phyloP scores from a whole-genome alignment of 208 protist species.

The Phytomonas sp. region DNA sequence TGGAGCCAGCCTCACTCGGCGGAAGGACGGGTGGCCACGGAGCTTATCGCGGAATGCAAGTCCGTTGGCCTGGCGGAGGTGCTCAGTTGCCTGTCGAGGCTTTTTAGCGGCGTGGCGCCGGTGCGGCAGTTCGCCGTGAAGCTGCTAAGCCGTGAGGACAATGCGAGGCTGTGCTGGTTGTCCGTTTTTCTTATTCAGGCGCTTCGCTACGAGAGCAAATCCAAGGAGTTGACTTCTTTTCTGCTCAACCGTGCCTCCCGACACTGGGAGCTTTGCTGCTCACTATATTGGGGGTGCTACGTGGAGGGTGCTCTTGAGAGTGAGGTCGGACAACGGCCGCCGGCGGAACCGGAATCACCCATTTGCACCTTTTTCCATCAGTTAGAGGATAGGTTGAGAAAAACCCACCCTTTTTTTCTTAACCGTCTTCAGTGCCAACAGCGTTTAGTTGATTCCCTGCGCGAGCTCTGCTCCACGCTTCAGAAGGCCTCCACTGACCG shows the following conservation, averaged over 20 bases:
- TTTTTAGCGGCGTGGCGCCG: slow-evolving; percentile 42
- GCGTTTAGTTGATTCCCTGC: slow-evolving; percentile 32
- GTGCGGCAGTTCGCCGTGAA: slow-evolving; percentile 67
- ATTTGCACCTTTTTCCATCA: slow-evolving; percentile 17
- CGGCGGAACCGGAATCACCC: slow-evolving; percentile 1
- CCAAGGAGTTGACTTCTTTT: slow-evolving; percentile 36
- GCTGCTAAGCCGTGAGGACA: slow-evolving; percentile 32
- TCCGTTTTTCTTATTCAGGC: slow-evolving; percentile 73
- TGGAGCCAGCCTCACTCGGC: slow-evolving; percentile 60
- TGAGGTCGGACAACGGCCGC: slow-evolving; percentile 11
- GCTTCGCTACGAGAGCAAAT: slow-evolving; percentile 57
- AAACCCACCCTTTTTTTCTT: slow-evolving; percentile 34
- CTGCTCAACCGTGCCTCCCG: slow-evolving; percentile 41
- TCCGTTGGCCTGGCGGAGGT: slow-evolving; percentile 50
- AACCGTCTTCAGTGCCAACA: slow-evolving; percentile 42
- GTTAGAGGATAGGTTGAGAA: slow-evolving; percentile 22
- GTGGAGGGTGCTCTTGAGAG: slow-evolving; percentile 40
- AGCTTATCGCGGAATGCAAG: slow-evolving; percentile 59
- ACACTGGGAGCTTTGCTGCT: slow-evolving; percentile 75
- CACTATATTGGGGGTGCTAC: slow-evolving; percentile 52
- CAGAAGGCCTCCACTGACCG: slow-evolving; percentile 32
- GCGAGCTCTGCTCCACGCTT: slow-evolving; percentile 24
- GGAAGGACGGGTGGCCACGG: slow-evolving; percentile 61
- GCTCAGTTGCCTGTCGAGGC: slow-evolving; percentile 65
- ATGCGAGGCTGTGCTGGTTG: slow-evolving; percentile 37